Conservation (phyloP, 164 flowering plant genomes). For the Annona cherimola region DNA sequence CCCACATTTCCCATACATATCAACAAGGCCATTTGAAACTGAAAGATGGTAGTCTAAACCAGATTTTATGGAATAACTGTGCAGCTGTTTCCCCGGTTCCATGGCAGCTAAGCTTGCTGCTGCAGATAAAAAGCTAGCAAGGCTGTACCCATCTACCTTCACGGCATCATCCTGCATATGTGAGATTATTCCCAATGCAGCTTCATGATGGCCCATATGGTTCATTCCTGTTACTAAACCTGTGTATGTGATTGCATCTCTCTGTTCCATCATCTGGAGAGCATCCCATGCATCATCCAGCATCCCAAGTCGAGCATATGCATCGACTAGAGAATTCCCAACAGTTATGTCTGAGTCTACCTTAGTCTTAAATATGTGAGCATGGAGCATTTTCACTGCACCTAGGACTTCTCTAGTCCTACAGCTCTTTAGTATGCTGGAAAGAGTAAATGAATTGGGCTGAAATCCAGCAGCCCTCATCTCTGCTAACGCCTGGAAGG, state of each 20-base stretch:
- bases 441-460: constrained; percentile 49
- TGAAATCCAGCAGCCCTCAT: constrained; percentile 37
- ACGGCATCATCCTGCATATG: constrained; percentile 31
- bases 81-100: constrained; percentile 51
- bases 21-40: constrained; percentile 44
- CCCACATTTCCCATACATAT: constrained; percentile 59
- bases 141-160: constrained; percentile 41
- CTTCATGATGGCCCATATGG: constrained; percentile 38
- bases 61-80: constrained; percentile 41
- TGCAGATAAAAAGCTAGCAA: constrained; percentile 51
- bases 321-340: constrained; percentile 47
- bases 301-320: constrained; percentile 38
- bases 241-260: constrained; percentile 55
- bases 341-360: constrained; percentile 24
- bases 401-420: constrained; percentile 15
- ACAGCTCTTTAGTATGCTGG: constrained; percentile 35
- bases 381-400: constrained; percentile 36
- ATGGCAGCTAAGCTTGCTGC: constrained; percentile 37
- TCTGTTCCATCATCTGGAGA: constrained; percentile 26
- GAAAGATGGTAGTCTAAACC: constrained; percentile 33
- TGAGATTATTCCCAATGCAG: constrained; percentile 31
- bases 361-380: constrained; percentile 31
- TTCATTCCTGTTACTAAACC: constrained; percentile 44
- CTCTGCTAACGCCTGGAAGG: constrained; percentile 28
- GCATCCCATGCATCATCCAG: constrained; percentile 38